Percentiles rank a stretch among this genome's conserved stretches.
Evolutionary conservation across 2,329 filamentous ascomycete species (phyloP).

Genomic region (Calonectria hawksworthii): DNA sequence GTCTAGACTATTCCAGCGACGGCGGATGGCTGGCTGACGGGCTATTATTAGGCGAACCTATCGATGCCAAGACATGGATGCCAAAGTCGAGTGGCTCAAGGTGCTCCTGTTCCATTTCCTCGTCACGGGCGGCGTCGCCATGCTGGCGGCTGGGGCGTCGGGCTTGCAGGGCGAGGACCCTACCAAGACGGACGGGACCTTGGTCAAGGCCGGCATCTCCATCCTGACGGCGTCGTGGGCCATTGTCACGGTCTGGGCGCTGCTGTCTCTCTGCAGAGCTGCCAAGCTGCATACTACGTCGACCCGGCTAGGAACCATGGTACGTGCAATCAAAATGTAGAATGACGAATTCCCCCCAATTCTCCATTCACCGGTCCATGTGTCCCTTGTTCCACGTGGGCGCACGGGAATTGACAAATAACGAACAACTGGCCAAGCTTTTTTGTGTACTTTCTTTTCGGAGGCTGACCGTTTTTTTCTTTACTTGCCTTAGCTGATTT

Average conservation of each 20-base stretch:
- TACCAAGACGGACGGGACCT: conserved; percentile 2
- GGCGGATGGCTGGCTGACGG: too few species aligned
- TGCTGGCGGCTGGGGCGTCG: conserved; percentile 22
- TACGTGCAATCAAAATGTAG: neutral
- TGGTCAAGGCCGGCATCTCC: conserved; percentile 24
- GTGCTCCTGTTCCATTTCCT: conserved; percentile 18
- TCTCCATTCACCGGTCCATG: too few species aligned
- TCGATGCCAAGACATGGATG: conserved; percentile 4
- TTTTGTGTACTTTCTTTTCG: neutral
- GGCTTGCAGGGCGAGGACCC: conserved; percentile 12
- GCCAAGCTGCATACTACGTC: neutral
- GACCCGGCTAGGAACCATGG: conserved; percentile 15
- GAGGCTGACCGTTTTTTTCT: neutral
- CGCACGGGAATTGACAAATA: neutral
- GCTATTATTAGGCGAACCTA: conserved; percentile 20
- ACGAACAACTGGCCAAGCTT: too few species aligned
- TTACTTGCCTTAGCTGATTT: conserved; percentile 1
- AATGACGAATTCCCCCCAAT: too few species aligned
- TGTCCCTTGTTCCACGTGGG: neutral
- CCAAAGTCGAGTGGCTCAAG: conserved; percentile 27
- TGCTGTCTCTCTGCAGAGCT: neutral
- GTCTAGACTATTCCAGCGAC: neutral
- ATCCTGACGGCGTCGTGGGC: conserved; percentile 24
- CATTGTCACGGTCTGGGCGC: conserved; percentile 7
- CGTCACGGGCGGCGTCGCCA: conserved; percentile 20